Evolutionary conservation across 2,329 filamentous ascomycete species (phyloP), one percentile per base, ranked within the genome.

Genomic region (Fusarium lyarnte): DNA sequence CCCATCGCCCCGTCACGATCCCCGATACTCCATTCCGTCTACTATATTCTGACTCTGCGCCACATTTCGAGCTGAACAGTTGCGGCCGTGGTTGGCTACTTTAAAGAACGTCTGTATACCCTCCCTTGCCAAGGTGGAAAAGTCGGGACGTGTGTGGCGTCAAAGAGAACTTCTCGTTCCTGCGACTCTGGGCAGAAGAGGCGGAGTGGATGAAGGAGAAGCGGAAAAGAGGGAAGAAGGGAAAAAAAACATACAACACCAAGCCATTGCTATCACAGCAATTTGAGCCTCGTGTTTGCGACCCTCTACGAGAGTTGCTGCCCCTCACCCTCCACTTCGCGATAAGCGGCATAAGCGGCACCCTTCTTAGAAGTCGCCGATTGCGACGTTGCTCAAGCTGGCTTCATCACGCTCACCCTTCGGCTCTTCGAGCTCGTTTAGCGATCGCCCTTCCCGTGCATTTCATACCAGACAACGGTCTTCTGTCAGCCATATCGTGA

Each of bases 391-490:
- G 25, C 59, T 63, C 81, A 86, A 82, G 75, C 85, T 90, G 87
- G 87, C 86, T 82, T 83, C 85, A 75, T 79, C 83, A 82, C 84
- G 82, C 72, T 79, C 82, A 73, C 80, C 82, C 76, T 83, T 84
- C 75, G 87, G 87, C 79, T 87, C 88, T 68, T 89, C 88, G 82
- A 83, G 82, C 80, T 87, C 87, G 76, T 85, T 84, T 76, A 85
- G 83, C 82, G 85, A 86, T 80, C 81, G 83, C 74, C 84, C 85
- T 69, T 77, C 80, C 61, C 82, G 82, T 66, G 84, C 83, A 53
- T 85, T 88, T 74, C 86, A 88, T 74, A 86, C 87, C 76, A 83
- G 86, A 76, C 82, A 86, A 76, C 84, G 84, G 79, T 87, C 86
- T 63, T 85, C 86, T 54, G 82, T 82, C 55, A 82, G 78, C 65